phyloP scores from a whole-genome alignment of 371 early-diverging fungal genomes.

The Chytridium lagenaria region DNA sequence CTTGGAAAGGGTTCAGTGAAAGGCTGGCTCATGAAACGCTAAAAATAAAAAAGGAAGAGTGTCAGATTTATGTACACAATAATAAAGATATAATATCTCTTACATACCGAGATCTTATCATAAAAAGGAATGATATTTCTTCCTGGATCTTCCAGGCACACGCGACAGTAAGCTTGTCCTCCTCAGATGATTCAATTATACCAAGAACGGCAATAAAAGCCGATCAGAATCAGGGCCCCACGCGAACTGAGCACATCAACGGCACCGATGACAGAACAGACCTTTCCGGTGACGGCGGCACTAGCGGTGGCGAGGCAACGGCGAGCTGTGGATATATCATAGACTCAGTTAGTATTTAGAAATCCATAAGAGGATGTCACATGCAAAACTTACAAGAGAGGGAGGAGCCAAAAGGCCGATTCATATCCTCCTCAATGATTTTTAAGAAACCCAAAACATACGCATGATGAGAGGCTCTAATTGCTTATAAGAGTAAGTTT shows the following conservation, averaged over 20 bases:
- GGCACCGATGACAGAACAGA: conserved; percentile 95
- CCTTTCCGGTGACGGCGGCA: conserved; percentile 61
- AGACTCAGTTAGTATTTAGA: too few species aligned
- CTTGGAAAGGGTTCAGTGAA: too few species aligned
- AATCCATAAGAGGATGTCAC: too few species aligned
- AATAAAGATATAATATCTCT: not conserved
- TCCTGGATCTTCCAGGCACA: conserved; percentile 69
- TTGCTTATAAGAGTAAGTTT: too few species aligned
- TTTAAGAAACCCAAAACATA: too few species aligned
- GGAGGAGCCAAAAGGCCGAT: conserved; percentile 25
- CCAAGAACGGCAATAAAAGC: conserved; percentile 96
- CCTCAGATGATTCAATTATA: conserved; percentile 95
- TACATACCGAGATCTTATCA: too few species aligned
- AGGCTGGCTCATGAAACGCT: conserved; percentile 98
- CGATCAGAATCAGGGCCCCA: conserved; percentile 89
- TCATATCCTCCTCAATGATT: too few species aligned
- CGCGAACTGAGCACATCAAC: conserved; percentile 97
- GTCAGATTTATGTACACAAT: not conserved
- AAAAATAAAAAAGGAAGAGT: too few species aligned
- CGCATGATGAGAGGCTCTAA: too few species aligned
- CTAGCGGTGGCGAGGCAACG: conserved; percentile 44
- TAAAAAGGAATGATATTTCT: conserved; percentile 1
- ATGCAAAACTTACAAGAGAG: conserved; percentile 19
- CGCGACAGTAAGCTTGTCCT: conserved; percentile 97
- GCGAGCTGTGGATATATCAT: conserved; percentile 18